phyloP scores from a whole-genome alignment of 495 filamentous ascomycete species.

The Cladorrhinum samala region DNA sequence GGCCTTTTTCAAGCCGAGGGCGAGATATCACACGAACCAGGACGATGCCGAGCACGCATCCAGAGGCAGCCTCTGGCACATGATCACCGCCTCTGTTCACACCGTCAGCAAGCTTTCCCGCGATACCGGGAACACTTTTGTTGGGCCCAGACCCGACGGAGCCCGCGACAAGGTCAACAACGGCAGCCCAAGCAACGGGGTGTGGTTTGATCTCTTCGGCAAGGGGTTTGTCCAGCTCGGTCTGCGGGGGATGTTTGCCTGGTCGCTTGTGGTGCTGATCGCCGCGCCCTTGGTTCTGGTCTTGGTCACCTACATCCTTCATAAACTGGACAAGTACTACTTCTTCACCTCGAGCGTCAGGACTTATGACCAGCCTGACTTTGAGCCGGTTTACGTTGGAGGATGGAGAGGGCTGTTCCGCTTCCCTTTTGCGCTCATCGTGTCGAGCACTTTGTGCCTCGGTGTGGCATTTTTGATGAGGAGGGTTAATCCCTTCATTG shows the following conservation, averaged over 20 bases:
- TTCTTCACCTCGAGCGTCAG: slow-evolving; percentile 58
- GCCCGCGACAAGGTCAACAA: slow-evolving; percentile 54
- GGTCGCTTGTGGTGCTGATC: slow-evolving; percentile 76
- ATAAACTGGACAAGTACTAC: slow-evolving; percentile 73
- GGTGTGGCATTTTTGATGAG: slow-evolving; percentile 68
- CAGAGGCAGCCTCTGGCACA: slow-evolving; percentile 79
- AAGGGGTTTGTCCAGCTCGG: slow-evolving; percentile 70
- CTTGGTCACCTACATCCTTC: slow-evolving; percentile 59
- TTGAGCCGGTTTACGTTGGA: slow-evolving; percentile 57
- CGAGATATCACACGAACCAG: slow-evolving; percentile 85
- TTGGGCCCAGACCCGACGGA: slow-evolving; percentile 51
- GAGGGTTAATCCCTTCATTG: slow-evolving; percentile 79
- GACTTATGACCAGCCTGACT: slow-evolving; percentile 51
- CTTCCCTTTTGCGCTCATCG: slow-evolving; percentile 68
- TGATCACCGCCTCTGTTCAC: slow-evolving; percentile 74
- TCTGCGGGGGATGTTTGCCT: slow-evolving; percentile 76
- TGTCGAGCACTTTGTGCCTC: slow-evolving; percentile 63
- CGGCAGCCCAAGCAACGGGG: slow-evolving; percentile 61
- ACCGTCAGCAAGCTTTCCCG: slow-evolving; percentile 65
- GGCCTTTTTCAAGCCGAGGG: slow-evolving; percentile 79
- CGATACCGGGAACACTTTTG: slow-evolving; percentile 60
- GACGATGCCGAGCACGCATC: slow-evolving; percentile 79
- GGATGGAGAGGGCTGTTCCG: slow-evolving; percentile 79
- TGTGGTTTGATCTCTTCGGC: slow-evolving; percentile 95
- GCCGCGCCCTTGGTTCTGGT: slow-evolving; percentile 67